These are phyloP conservation scores for Nicotiana paniculata DNA, from an alignment of 257 asterid genomes.

Conservation along the genomic window DNA sequence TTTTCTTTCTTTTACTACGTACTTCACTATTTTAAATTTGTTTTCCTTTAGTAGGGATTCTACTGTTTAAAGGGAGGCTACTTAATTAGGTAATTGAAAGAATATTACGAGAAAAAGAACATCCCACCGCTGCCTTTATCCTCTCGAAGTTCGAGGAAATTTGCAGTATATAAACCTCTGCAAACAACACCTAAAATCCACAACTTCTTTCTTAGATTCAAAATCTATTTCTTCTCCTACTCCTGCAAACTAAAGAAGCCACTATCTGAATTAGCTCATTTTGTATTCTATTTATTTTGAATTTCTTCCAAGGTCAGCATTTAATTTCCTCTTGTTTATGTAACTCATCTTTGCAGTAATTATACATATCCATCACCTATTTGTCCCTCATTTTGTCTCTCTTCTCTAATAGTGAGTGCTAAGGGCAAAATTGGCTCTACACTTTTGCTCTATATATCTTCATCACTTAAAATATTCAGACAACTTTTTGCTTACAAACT, in stretches of 20 bases:
- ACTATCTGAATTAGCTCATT: neutral
- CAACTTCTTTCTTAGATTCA: conserved; percentile 17
- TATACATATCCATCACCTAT: neutral
- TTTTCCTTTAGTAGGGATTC: neutral
- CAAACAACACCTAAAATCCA: conserved; percentile 28
- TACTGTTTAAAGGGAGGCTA: conserved; percentile 16
- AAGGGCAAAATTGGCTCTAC: neutral
- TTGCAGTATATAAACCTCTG: conserved; percentile 46
- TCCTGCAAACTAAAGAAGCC: neutral
- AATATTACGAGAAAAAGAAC: conserved; percentile 19
- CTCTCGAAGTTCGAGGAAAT: conserved; percentile 43
- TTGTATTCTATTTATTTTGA: neutral
- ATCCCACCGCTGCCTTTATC: conserved; percentile 24
- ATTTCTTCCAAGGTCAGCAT: neutral
- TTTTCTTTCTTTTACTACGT: conserved; percentile 17
- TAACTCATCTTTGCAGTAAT: neutral
- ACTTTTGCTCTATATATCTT: neutral
- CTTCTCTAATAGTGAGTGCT: neutral
- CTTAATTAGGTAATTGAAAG: conserved; percentile 15
- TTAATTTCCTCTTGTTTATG: neutral
- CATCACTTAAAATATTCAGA: neutral
- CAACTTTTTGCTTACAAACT: neutral
- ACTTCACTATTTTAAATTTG: conserved; percentile 22
- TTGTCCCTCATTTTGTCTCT: neutral
- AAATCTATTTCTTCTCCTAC: neutral